These are phyloP conservation scores for Codiaeum variegatum DNA, from an alignment of 441 rosid genomes.

Conservation along the genomic window DNA sequence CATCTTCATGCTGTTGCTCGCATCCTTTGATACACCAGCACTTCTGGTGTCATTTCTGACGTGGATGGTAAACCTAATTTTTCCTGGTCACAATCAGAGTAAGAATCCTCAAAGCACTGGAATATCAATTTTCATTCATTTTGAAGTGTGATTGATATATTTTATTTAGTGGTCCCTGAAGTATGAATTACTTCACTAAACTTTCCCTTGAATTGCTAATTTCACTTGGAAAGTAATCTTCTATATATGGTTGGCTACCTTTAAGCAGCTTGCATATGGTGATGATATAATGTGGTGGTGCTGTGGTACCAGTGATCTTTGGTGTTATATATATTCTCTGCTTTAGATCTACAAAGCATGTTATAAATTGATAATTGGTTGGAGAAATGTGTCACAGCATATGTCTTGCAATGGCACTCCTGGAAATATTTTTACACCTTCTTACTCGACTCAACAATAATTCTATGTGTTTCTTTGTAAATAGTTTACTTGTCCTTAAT, in stretches of 20 bases:
- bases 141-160: too few relatives aligned
- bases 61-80: too few relatives aligned
- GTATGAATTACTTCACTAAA: too few relatives aligned
- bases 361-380: neutral
- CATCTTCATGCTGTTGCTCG: neutral
- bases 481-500: neutral
- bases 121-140: too few relatives aligned
- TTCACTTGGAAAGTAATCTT: too few relatives aligned
- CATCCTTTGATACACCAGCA: neutral
- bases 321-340: neutral
- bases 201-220: too few relatives aligned
- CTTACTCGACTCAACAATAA: neutral
- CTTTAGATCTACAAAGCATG: neutral
- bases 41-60: neutral
- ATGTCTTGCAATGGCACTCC: neutral
- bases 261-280: neutral
- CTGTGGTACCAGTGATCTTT: neutral
- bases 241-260: too few relatives aligned
- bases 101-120: too few relatives aligned
- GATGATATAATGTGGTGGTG: neutral
- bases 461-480: neutral
- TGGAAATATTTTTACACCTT: neutral
- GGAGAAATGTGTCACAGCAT: neutral
- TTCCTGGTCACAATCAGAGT: too few relatives aligned
- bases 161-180: too few relatives aligned